These are phyloP conservation scores for Beta corolliflora DNA, from an alignment of 179 eudicot genomes.

Conservation along the genomic window DNA sequence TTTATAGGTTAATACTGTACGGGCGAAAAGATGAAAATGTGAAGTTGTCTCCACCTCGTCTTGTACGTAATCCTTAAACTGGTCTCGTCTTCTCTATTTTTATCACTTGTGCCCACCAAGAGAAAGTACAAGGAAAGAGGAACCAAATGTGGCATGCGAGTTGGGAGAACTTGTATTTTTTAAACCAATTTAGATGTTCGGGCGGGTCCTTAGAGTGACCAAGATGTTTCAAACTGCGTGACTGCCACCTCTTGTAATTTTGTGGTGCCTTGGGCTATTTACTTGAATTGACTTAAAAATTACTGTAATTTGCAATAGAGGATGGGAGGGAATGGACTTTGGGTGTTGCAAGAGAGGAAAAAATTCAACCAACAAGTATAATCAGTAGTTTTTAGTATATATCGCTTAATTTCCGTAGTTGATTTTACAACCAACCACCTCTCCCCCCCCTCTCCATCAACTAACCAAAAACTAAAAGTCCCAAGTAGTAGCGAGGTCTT, in stretches of 20 bases:
- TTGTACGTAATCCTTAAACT: conserved; percentile 50
- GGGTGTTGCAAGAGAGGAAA: not conserved
- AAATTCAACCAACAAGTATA: not conserved
- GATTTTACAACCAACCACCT: not conserved
- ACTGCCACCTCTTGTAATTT: not conserved
- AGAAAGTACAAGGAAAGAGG: not conserved
- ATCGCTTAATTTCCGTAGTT: not conserved
- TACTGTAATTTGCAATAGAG: not conserved
- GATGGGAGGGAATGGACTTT: conserved; percentile 1
- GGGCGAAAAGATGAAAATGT: conserved; percentile 87
- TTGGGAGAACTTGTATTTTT: not conserved
- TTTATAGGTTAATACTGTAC: conserved; percentile 82
- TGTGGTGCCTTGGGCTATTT: not conserved
- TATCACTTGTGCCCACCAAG: not conserved
- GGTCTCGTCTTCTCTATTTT: conserved; percentile 1
- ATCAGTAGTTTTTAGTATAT: not conserved
- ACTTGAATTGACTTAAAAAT: not conserved
- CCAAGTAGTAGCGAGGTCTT: not conserved
- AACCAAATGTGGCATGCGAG: not conserved
- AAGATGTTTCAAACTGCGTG: not conserved
- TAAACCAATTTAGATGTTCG: not conserved
- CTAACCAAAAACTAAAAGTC: not conserved
- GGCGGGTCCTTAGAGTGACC: not conserved
- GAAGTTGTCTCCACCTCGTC: conserved; percentile 89
- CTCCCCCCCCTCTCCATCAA: not conserved